Evolutionary conservation across 148 eudicot species (phyloP), one percentile per base, ranked within the genome.

Genomic region (Diospyros lotus): DNA sequence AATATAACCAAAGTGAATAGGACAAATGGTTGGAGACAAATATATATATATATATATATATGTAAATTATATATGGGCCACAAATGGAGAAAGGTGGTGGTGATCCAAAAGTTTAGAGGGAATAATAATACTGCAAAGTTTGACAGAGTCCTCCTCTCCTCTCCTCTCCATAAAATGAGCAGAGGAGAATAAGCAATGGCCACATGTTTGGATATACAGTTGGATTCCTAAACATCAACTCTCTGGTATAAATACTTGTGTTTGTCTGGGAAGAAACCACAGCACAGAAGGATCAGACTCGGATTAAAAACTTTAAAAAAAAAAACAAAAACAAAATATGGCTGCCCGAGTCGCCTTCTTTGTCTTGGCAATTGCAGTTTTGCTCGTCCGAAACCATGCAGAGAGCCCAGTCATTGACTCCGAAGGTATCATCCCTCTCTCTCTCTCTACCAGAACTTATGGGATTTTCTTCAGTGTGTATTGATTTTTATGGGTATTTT

Each of bases 311-410:
- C 28, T 56, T 55, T 55, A 5, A 41, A 70, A 6, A 69, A 69
- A 28, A 28, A 28, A 28, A 28, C 6, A 41, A 51, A 53, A 69
- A 4, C 2, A 10, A n/a, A 69, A 51, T n/a, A 76, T 76, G 78
- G 73, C 66, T 45, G 12, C 58, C 52, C 73, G 11, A 60, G 51
- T 76, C 14, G 48, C 46, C 13, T 76, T 68, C 38, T 39, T 68
- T 15, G 15, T 76, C 42, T 6, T 44, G 1, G 58, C 59, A n/a
- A 10, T 44, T 17, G 5, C 59, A n/a, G 48, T 76, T 56, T 15
- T 68, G 44, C 28, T 76, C 68, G 40, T 48, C 14, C 55, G 54
- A 17, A 17, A 43, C 1, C 11, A 68, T 68, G 73, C 72, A 6
- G 9, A 10, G 14, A 2, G 38, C 15, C 6, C 69, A 66, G 51